A percentile compares a stretch with the other conserved stretches of the same genome.
Evolutionary conservation across 2,329 filamentous ascomycete genomes (phyloP).

Genomic region (Leptoxyphium fumago): DNA sequence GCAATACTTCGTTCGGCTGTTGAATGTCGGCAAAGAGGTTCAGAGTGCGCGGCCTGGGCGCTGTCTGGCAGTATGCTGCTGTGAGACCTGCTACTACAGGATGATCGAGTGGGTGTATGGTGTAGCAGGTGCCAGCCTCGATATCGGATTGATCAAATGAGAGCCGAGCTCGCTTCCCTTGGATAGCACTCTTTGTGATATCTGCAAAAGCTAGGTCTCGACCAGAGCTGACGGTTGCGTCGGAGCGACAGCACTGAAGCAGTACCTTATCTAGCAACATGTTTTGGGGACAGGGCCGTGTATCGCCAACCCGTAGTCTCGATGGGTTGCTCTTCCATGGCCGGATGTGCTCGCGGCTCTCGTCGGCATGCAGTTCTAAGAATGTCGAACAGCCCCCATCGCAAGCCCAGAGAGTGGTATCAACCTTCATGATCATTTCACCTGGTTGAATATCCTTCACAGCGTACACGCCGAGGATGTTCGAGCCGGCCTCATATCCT

Average conservation of each 20-base stretch:
- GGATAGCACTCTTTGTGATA: not conserved
- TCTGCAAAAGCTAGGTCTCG: not conserved
- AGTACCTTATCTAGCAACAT: not conserved
- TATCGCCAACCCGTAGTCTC: not conserved
- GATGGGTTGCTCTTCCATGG: constrained; percentile 1
- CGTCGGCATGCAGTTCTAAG: too few relatives aligned
- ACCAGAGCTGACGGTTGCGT: not conserved
- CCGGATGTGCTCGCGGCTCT: too few relatives aligned
- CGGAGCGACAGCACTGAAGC: not conserved
- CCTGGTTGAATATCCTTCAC: constrained; percentile 7
- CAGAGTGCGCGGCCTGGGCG: constrained; percentile 31
- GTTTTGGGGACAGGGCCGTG: not conserved
- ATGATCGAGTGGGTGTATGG: constrained; percentile 13
- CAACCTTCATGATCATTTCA: constrained; percentile 10
- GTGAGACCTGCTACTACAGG: constrained; percentile 13
- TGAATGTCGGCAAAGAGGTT: constrained; percentile 58
- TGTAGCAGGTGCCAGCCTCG: not conserved
- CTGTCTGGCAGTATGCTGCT: constrained; percentile 9
- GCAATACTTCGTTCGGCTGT: constrained; percentile 54
- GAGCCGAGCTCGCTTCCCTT: too few relatives aligned
- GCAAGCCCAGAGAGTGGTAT: constrained; percentile 13
- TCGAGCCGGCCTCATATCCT: constrained; percentile 4
- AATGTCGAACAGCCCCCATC: too few relatives aligned
- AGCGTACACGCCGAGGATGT: constrained; percentile 16
- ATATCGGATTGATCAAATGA: too few relatives aligned